Conservation (phyloP, 768 basidiomycete species). For the Agaricus sinodeliciosus region DNA sequence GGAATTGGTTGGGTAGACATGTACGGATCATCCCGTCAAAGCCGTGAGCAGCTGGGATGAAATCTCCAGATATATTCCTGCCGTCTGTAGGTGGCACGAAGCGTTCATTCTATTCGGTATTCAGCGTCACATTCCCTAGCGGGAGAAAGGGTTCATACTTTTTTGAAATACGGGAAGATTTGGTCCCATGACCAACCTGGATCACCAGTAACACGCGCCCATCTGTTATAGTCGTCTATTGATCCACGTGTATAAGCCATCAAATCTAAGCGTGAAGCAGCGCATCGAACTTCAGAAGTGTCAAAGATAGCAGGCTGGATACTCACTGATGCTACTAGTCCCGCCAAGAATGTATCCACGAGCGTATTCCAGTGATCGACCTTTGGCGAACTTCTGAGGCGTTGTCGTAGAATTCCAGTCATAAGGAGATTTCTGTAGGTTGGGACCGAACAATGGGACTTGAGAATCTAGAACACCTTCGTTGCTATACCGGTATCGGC, state of each 20-base stretch:
- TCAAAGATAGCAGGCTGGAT: background rate
- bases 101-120: constrained; percentile 27
- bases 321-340: constrained; percentile 20
- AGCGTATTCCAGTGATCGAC: constrained; percentile 15
- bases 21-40: constrained; percentile 24
- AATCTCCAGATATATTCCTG: constrained; percentile 31
- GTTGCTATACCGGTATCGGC: constrained; percentile 12
- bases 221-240: constrained; percentile 20
- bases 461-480: constrained; percentile 16
- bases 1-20: constrained; percentile 24
- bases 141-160: constrained; percentile 13
- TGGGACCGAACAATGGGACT: constrained; percentile 17
- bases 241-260: constrained; percentile 28
- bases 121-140: background rate
- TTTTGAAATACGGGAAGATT: constrained; percentile 23
- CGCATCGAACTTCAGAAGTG: background rate
- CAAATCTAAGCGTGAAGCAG: constrained; percentile 15
- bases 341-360: constrained; percentile 25
- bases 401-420: constrained; percentile 27
- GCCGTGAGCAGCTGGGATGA: constrained; percentile 30
- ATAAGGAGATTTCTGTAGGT: constrained; percentile 13
- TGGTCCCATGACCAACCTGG: constrained; percentile 28
- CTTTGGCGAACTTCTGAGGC: constrained; percentile 17
- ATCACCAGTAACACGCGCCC: constrained; percentile 24
- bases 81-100: constrained; percentile 28